These are phyloP conservation scores for Oryza glumipatula DNA, from an alignment of 176 grass and related monocot genomes.

Conservation along the genomic window DNA sequence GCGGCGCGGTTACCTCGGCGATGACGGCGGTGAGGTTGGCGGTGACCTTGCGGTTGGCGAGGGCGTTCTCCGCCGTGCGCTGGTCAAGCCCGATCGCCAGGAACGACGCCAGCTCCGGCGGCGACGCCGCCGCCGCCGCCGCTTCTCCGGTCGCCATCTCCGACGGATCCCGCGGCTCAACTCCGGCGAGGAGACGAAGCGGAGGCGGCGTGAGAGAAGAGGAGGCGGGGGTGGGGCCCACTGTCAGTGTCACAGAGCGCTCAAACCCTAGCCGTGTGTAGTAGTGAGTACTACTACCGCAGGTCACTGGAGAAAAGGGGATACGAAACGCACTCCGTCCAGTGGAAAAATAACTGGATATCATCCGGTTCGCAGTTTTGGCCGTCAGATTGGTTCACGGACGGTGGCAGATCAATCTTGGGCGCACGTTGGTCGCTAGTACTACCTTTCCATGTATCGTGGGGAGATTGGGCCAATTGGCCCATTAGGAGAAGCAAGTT, in stretches of 20 bases:
- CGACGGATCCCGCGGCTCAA: neutral
- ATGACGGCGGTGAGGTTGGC: constrained; percentile 60
- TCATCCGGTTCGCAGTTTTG: too few species aligned
- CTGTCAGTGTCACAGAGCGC: neutral
- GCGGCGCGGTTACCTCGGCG: constrained; percentile 41
- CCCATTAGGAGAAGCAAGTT: too few species aligned
- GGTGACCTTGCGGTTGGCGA: constrained; percentile 65
- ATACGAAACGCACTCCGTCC: too few species aligned
- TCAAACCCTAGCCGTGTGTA: neutral
- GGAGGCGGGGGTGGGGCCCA: neutral
- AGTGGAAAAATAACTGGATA: too few species aligned
- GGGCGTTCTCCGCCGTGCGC: constrained; percentile 59
- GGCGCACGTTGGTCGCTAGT: too few species aligned
- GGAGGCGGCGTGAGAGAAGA: neutral
- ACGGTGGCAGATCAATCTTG: too few species aligned
- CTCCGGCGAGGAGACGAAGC: neutral
- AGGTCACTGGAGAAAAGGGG: too few species aligned
- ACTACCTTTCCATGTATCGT: too few species aligned
- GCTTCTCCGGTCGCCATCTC: constrained; percentile 33
- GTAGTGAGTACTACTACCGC: too few species aligned
- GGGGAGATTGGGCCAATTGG: too few species aligned
- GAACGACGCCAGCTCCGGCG: constrained; percentile 39
- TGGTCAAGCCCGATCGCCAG: constrained; percentile 60
- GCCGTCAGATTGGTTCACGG: too few species aligned
- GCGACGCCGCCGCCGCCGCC: constrained; percentile 2